Evolutionary conservation across 768 basidiomycete genomes (phyloP).

Genomic region (Rhizopogon sp.): DNA sequence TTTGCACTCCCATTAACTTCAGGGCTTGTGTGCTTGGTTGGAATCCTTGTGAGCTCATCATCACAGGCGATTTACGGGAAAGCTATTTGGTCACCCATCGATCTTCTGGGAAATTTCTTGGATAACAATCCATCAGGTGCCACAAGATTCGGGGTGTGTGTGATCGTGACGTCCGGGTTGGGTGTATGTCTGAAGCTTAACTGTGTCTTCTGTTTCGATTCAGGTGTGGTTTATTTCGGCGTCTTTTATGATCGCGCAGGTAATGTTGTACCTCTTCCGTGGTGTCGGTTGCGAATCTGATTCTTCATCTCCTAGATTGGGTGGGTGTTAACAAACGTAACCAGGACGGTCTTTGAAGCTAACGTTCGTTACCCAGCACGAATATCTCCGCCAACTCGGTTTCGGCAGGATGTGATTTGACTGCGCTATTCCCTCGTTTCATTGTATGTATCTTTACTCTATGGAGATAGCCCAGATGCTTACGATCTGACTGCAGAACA

Average conservation of each 20-base stretch:
- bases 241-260: constrained; percentile 77
- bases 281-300: constrained; percentile 1
- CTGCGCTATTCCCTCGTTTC: constrained; percentile 71
- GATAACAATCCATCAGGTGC: constrained; percentile 56
- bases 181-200: not conserved
- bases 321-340: constrained; percentile 16
- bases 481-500: constrained; percentile 44
- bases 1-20: constrained; percentile 70
- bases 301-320: constrained; percentile 15
- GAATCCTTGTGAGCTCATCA: constrained; percentile 78
- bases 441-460: constrained; percentile 38
- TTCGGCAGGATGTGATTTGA: constrained; percentile 80
- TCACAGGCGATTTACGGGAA: constrained; percentile 72
- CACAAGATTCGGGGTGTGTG: constrained; percentile 59
- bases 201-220: not conserved
- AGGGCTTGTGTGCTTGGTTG: constrained; percentile 71
- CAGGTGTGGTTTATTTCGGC: constrained; percentile 79
- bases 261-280: constrained; percentile 12
- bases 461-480: not conserved
- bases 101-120: constrained; percentile 63
- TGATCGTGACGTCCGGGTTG: not conserved
- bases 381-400: constrained; percentile 83
- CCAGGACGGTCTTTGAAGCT: constrained; percentile 3
- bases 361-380: constrained; percentile 37
- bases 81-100: constrained; percentile 76